phyloP scores from a whole-genome alignment of 176 grass and related monocot species.

The Oryza meyeriana region DNA sequence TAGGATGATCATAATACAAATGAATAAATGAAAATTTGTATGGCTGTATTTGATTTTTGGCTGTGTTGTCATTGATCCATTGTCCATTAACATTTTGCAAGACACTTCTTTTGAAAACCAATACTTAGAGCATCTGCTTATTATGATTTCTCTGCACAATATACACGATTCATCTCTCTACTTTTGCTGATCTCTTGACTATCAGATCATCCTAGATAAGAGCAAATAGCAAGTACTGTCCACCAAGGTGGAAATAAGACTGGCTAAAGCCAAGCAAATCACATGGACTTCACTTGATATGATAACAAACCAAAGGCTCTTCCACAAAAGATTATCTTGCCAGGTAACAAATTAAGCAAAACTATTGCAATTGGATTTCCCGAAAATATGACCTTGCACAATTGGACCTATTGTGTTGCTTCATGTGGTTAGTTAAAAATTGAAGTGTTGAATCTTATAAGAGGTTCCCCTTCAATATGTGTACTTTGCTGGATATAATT shows the following conservation, averaged over 20 bases:
- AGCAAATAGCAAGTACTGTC: slow-evolving; percentile 62
- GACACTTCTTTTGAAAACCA: neutral
- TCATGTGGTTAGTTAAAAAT: neutral
- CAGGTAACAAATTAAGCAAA: slow-evolving; percentile 33
- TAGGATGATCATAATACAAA: slow-evolving; percentile 20
- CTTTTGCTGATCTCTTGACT: slow-evolving; percentile 23
- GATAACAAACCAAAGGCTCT: slow-evolving; percentile 40
- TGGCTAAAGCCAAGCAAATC: slow-evolving; percentile 65
- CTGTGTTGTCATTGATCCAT: neutral
- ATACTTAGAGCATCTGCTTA: neutral
- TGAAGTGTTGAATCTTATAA: neutral
- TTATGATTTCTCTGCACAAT: neutral
- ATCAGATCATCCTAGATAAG: slow-evolving; percentile 76
- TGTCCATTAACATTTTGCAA: neutral
- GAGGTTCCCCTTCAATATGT: neutral
- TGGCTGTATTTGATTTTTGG: neutral
- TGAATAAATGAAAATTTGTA: slow-evolving; percentile 10
- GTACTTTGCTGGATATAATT: neutral
- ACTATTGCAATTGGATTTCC: neutral
- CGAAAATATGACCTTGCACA: neutral
- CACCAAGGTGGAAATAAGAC: slow-evolving; percentile 75
- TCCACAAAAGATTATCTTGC: slow-evolving; percentile 49
- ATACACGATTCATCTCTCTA: neutral
- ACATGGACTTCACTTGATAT: slow-evolving; percentile 69
- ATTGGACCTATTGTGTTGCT: neutral